Base-by-base conservation (phyloP, 805 yeast species). In the Hemisphaericaspora nanyangensis region DNA sequence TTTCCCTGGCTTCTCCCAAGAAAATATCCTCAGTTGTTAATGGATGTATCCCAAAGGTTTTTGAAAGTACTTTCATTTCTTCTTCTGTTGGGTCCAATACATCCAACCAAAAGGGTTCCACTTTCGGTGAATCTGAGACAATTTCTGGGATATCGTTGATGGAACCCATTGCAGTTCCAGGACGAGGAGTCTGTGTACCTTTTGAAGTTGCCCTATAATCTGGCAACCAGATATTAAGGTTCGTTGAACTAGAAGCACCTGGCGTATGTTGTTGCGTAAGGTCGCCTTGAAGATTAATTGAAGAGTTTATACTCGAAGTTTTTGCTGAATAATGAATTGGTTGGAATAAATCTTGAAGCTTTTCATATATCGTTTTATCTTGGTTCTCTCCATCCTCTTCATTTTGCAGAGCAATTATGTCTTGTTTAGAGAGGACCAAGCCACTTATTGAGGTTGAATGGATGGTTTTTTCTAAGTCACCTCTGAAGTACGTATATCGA, bases 11-110 rank as follows among this genome's bases (percentile, higher is more conserved):
- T 56, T 91, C 99, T 2, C 96, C 96, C 22, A 90, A 63, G 44
- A 85, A 84, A 34, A 91, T 90, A 63, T 91, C 99, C 57, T 91
- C 99, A 0, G 97, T 86, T 0, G 99, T 91, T 51, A 91, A 74
- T 0, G 99, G 99, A 61, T 91, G 99, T 40, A 91, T 87, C 1
- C 95, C 95, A 64, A 91, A 91, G 0, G 97, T 80, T 52, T 88
- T 88, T 19, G 95, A 79, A 11, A 91, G 51, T 0, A 84, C 93
- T 53, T 91, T 89, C 95, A 93, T 87, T 60, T 91, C 99, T 49
- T 89, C 97, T 54, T 93, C 98, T 0, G 95, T 85, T 8, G 99
- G 99, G 53, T 87, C 84, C 41, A 86, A 65, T 10, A 91, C 85
- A 60, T 91, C 98, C 8, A 91, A 70, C 99, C 99, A 91, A 46